Percentiles rank a stretch among this genome's conserved stretches.
Evolutionary conservation across 805 yeast species (phyloP).

Genomic region (Yarrowia deformans): DNA sequence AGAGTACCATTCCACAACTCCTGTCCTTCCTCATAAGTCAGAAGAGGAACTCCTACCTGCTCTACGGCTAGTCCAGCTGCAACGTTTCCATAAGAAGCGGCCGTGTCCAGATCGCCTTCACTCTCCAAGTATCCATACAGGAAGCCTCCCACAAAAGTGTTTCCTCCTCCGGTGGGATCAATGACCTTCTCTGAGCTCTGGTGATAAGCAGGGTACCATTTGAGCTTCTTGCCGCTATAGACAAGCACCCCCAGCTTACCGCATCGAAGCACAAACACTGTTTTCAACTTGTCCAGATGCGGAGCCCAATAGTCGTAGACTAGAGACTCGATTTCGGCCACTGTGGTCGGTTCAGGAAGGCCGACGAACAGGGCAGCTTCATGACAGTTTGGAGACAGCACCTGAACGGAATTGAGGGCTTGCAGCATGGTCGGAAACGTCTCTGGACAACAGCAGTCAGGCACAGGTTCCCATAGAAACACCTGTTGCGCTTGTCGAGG

Average conservation of each 20-base stretch:
- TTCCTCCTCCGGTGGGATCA: slow-evolving; percentile 97
- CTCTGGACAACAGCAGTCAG: slow-evolving; percentile 69
- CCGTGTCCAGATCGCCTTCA: slow-evolving; percentile 53
- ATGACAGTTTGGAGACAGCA: slow-evolving; percentile 83
- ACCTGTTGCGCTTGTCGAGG: slow-evolving; percentile 50
- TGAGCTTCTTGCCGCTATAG: slow-evolving; percentile 46
- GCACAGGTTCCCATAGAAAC: slow-evolving; percentile 86
- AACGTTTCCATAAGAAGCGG: slow-evolving; percentile 73
- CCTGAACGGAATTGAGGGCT: slow-evolving; percentile 58
- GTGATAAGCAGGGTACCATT: slow-evolving; percentile 81
- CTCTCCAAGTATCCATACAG: slow-evolving; percentile 60
- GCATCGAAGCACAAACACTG: slow-evolving; percentile 64
- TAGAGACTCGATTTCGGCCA: slow-evolving; percentile 54
- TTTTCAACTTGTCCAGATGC: slow-evolving; percentile 20
- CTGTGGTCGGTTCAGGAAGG: slow-evolving; percentile 53
- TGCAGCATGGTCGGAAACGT: slow-evolving; percentile 53
- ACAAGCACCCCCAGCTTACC: slow-evolving; percentile 75
- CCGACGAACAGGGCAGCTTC: slow-evolving; percentile 77
- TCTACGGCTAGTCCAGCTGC: slow-evolving; percentile 87
- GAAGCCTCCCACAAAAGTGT: slow-evolving; percentile 84
- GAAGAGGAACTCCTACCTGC: slow-evolving; percentile 73
- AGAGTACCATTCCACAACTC: slow-evolving; percentile 68
- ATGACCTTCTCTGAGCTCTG: slow-evolving; percentile 55
- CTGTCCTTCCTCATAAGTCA: slow-evolving; percentile 43
- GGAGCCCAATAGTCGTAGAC: slow-evolving; percentile 46